These are phyloP conservation scores for Lithospermum erythrorhizon DNA, from an alignment of 257 asterid species.

Conservation along the genomic window DNA sequence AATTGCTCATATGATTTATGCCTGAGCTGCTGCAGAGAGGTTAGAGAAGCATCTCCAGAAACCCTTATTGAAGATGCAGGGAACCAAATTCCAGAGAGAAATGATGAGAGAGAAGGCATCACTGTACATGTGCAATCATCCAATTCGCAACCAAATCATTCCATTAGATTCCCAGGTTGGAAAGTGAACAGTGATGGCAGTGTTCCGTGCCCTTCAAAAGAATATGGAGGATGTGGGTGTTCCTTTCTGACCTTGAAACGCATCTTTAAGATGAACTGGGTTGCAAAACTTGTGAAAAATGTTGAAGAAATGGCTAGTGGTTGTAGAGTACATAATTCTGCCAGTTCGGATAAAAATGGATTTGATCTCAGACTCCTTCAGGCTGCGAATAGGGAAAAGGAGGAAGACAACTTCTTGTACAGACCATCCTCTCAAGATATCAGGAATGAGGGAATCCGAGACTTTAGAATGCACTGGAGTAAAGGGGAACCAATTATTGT, in stretches of 20 bases:
- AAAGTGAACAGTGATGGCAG: conserved; percentile 60
- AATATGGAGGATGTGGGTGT: conserved; percentile 74
- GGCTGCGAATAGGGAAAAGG: conserved; percentile 52
- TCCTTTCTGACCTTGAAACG: conserved; percentile 59
- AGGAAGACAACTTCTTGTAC: conserved; percentile 49
- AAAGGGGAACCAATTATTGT: conserved; percentile 72
- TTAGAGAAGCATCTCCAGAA: conserved; percentile 52
- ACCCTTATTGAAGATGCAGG: conserved; percentile 22
- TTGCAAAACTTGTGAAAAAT: conserved; percentile 78
- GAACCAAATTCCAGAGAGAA: conserved; percentile 22
- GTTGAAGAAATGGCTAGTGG: conserved; percentile 96
- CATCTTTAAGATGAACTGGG: conserved; percentile 98
- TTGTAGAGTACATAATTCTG: conserved; percentile 41
- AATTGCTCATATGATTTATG: conserved; percentile 95
- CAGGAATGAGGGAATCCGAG: conserved; percentile 56
- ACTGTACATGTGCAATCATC: conserved; percentile 30
- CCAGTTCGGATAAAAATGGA: conserved; percentile 32
- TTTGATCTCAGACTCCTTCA: conserved; percentile 31
- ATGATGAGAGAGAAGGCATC: conserved; percentile 23
- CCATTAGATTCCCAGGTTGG: conserved; percentile 44
- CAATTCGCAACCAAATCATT: conserved; percentile 32
- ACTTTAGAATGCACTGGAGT: conserved; percentile 75
- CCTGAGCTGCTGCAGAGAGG: conserved; percentile 91
- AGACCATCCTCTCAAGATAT: conserved; percentile 60
- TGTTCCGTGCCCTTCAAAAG: conserved; percentile 68